Evolutionary conservation across 225 moss, liverwort and hornwort genomes (phyloP), one percentile per base, ranked within the genome.

Genomic region (Polytrichum commune): DNA sequence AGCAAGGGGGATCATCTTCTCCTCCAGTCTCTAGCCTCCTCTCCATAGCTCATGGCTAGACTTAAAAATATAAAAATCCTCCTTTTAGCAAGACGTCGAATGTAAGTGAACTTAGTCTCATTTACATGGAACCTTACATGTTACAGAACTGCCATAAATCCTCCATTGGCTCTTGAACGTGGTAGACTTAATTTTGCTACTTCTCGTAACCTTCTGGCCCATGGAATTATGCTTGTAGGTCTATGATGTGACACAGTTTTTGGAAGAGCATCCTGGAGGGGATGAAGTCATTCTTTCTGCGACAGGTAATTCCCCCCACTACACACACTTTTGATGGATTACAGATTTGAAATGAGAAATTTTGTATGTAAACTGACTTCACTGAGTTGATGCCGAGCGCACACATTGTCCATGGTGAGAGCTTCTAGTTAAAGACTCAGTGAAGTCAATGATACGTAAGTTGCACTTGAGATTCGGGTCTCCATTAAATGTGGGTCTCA

Each of bases 241-340:
- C 2, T 90, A 87, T 53, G 90, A 94, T 86, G 93, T 94, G 65
- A 86, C 90, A 25, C 77, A 77, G 75, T 94, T 81, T 69, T 74
- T 88, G 7, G 85, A 92, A 5, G 88, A 90, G 61, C 93, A 92
- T 82, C 92, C 92, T 24, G 92, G 93, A 72, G 93, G 93, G 61
- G 85, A 94, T 7, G 92, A 85, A 73, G 90, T 94, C 20, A 88
- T 94, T 28, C 81, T 82, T 29, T 85, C 93, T 38, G 81, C 93
- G 54, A 79, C 90, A 76, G 92, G 93, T 94, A 63, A 19, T 1
- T 32, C 7, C 53, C 19, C 67, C 9, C 22, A 9, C 8, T 4
- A n/a, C 23, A 7, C 58, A 33, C 18, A 25, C 29, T 72, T 35
- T 33, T 27, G 4, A 29, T 65, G 30, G 19, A 18, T 30, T 65